Percentiles rank a stretch among this genome's conserved stretches.
Evolutionary conservation across 768 basidiomycete species (phyloP).

Genomic region (Gyrodon lividus): DNA sequence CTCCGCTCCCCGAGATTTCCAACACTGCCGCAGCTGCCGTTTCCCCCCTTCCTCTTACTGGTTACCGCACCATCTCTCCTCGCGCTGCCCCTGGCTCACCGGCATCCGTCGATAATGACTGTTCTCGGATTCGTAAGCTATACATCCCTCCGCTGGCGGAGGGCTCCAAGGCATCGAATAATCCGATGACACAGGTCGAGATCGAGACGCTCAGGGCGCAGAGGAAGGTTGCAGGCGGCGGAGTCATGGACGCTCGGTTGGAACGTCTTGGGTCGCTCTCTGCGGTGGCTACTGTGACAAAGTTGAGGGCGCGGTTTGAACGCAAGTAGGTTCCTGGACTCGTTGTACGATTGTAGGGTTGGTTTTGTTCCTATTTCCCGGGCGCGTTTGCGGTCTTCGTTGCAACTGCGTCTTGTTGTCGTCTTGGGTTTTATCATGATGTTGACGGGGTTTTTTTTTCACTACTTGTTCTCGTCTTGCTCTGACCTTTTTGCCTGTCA

Average conservation of each 20-base stretch:
- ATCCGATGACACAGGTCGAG: slow-evolving; percentile 2
- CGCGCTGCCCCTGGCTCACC: not conserved
- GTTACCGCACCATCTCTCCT: not conserved
- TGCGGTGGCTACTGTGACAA: not conserved
- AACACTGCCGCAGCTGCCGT: too few relatives aligned
- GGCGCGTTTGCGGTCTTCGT: too few relatives aligned
- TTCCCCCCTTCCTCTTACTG: too few relatives aligned
- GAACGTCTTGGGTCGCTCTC: not conserved
- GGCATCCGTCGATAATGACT: not conserved
- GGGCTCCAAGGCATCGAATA: not conserved
- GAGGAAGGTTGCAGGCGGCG: slow-evolving; percentile 3
- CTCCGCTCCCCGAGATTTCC: not conserved
- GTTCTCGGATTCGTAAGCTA: not conserved
- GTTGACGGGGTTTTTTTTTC: too few relatives aligned
- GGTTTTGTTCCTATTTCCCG: too few relatives aligned
- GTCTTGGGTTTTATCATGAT: too few relatives aligned
- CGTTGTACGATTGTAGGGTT: too few relatives aligned
- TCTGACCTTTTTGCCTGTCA: too few relatives aligned
- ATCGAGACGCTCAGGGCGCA: slow-evolving; percentile 7
- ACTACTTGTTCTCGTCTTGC: too few relatives aligned
- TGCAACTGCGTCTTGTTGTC: too few relatives aligned
- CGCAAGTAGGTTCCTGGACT: too few relatives aligned
- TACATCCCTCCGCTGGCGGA: slow-evolving; percentile 8
- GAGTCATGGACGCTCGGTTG: not conserved
- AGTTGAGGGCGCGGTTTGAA: too few relatives aligned